Conservation (phyloP, 108 stramenopile species). For the Halocafeteria seosinensis region DNA sequence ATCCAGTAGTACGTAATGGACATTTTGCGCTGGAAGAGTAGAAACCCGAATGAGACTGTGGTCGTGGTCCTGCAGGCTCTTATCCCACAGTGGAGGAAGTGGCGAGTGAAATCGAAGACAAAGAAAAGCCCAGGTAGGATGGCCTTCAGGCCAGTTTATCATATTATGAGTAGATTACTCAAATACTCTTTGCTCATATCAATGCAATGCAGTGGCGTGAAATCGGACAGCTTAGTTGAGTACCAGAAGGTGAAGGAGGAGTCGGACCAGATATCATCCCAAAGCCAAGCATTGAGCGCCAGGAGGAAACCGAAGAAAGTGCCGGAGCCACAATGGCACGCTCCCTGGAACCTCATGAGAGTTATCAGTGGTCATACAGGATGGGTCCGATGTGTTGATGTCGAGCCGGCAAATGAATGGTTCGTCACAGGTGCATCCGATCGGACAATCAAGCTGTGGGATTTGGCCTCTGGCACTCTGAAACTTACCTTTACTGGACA, state of each 20-base stretch:
- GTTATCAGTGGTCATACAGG: constrained; percentile 86
- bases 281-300: neutral
- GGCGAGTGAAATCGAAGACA: too few species aligned
- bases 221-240: neutral
- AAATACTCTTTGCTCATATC: too few species aligned
- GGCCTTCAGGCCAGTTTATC: too few species aligned
- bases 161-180: too few species aligned
- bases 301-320: constrained; percentile 27
- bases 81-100: too few species aligned
- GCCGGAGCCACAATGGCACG: constrained; percentile 90
- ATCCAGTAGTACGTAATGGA: too few species aligned
- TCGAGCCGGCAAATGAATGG: constrained; percentile 84
- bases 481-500: constrained; percentile 94
- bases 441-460: constrained; percentile 91
- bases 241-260: neutral
- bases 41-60: too few species aligned
- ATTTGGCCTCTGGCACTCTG: constrained; percentile 73
- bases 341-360: constrained; percentile 77
- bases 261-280: neutral
- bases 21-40: too few species aligned
- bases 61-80: too few species aligned
- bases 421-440: constrained; percentile 91
- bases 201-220: too few species aligned
- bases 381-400: constrained; percentile 87
- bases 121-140: too few species aligned